A percentile compares a stretch with the other conserved stretches of the same genome.
Conservation (phyloP, 768 basidiomycete genomes). For the Collybia sordida region DNA sequence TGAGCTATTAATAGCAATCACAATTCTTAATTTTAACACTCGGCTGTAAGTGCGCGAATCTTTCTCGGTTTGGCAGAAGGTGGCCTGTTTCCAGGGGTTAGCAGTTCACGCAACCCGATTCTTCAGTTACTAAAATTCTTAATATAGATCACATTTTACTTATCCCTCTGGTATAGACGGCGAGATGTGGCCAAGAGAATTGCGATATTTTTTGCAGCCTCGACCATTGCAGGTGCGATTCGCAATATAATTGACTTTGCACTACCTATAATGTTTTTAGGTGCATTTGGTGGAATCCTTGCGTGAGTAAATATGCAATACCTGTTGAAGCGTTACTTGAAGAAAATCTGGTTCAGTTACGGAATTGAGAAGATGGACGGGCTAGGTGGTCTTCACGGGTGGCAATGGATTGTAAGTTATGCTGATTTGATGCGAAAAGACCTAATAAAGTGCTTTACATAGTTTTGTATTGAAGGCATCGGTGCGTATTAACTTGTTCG, state of each 20-base stretch:
- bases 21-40: not conserved
- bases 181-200: constrained; percentile 58
- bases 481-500: constrained; percentile 5
- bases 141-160: constrained; percentile 36
- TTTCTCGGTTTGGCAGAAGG: constrained; percentile 41
- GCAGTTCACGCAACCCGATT: not conserved
- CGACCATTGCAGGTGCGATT: constrained; percentile 45
- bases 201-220: constrained; percentile 63
- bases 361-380: constrained; percentile 47
- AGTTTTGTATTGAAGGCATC: constrained; percentile 49
- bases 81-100: constrained; percentile 36
- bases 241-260: not conserved
- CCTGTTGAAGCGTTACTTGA: not conserved
- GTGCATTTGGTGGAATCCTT: constrained; percentile 48
- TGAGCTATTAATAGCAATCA: constrained; percentile 7
- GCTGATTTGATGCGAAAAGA: not conserved
- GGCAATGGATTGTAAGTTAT: constrained; percentile 47
- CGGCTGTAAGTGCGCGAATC: constrained; percentile 27
- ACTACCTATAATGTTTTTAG: constrained; percentile 15
- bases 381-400: constrained; percentile 36
- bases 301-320: constrained; percentile 30
- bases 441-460: not conserved
- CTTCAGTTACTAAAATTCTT: not conserved
- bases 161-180: constrained; percentile 61
- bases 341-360: constrained; percentile 30